Percentiles rank a stretch among this genome's conserved stretches.
Evolutionary conservation across 352 stramenopile species (phyloP).

Genomic region (Pythium dissimile): DNA sequence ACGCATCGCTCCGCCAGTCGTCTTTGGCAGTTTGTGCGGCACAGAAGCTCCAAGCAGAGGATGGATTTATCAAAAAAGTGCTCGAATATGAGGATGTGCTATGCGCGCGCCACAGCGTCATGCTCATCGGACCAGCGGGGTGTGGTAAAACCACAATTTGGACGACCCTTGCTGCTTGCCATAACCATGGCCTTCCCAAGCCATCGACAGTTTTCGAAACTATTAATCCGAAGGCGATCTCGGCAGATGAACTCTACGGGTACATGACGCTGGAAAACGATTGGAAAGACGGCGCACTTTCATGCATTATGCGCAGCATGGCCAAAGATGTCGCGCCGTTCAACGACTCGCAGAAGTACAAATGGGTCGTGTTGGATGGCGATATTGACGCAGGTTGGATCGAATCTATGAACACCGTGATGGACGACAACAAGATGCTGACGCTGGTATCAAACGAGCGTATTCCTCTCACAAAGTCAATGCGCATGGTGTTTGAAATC

Average conservation of each 20-base stretch:
- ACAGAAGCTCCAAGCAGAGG: constrained; percentile 89
- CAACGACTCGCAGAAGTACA: constrained; percentile 82
- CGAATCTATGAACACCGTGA: constrained; percentile 92
- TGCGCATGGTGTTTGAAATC: constrained; percentile 98
- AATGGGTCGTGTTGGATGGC: constrained; percentile 92
- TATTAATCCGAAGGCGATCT: constrained; percentile 95
- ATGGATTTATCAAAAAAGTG: constrained; percentile 95
- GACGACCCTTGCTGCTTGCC: constrained; percentile 88
- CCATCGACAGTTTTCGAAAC: constrained; percentile 92
- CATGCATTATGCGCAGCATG: constrained; percentile 97
- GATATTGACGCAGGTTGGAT: constrained; percentile 96
- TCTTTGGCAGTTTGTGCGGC: constrained; percentile 52
- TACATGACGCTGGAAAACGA: constrained; percentile 98
- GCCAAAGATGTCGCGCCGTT: constrained; percentile 89
- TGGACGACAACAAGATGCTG: constrained; percentile 94
- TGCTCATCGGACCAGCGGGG: constrained; percentile 93
- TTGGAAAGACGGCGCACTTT: constrained; percentile 97
- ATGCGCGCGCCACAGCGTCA: constrained; percentile 94
- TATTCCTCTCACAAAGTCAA: constrained; percentile 93
- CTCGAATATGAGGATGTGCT: constrained; percentile 95
- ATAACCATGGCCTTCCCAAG: constrained; percentile 80
- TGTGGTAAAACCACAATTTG: constrained; percentile 96
- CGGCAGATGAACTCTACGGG: constrained; percentile 90
- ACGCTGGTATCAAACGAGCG: constrained; percentile 97
- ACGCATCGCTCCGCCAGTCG: constrained; percentile 39